Evolutionary conservation across 345 rosid genomes (phyloP), one percentile per base, ranked within the genome.

Genomic region (Bretschneidera sinensis): DNA sequence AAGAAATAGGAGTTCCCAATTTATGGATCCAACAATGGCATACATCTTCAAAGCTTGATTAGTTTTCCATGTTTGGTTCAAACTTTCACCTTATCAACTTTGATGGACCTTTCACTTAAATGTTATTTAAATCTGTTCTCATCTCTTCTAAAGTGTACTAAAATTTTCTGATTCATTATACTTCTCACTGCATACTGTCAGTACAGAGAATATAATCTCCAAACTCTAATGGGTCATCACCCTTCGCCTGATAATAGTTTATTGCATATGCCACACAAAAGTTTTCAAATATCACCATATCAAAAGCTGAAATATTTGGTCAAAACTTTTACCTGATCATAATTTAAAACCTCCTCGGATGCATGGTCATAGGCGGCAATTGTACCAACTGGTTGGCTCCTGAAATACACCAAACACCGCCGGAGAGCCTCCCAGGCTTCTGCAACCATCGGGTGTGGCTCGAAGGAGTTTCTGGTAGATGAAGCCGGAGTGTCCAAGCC

Each of bases 351-450:
- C 74, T 92, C 98, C 65, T 92, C 97, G 0, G 98, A 85, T 70
- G 96, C 97, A 81, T 89, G 98, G 71, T 92, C 98, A 65, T 65
- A 64, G 0, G 98, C 98, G 2, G 96, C 98, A 23, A 92, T 76
- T 51, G 97, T 90, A 56, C 98, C 97, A 57, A 90, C 89, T 0
- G 98, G 94, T 71, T 87, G 97, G 71, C 81, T 79, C 67, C 86
- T 82, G 69, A 80, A 92, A 76, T 76, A 66, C 61, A 92, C 97
- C 66, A 87, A 70, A 8, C 97, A 85, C 43, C 81, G 74, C n/a
- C 98, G 69, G 6, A 92, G 78, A 51, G 97, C 82, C 47, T 92
- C 96, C 98, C 98, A 92, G 14, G 98, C 98, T 39, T 92, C 98
- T 19, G 94, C 95, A 55, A 92, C 87, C 92, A 90, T 90, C 0